These are phyloP conservation scores for Alternaria infectoria DNA, from an alignment of 2,329 filamentous ascomycete species.

Conservation along the genomic window DNA sequence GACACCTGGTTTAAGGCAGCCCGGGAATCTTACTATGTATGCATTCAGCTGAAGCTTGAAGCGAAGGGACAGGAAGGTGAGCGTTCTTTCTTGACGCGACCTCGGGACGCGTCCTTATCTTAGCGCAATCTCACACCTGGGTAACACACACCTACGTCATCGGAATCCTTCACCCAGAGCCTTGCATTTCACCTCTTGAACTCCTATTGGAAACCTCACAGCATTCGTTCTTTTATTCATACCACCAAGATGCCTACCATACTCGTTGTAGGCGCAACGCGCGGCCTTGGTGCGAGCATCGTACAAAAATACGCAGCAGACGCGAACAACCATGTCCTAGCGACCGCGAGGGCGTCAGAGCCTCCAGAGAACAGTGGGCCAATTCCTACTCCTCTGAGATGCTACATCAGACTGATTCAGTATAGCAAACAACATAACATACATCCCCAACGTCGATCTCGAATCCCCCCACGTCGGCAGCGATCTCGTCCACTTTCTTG, in stretches of 20 bases:
- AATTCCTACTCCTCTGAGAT: rapidly evolving
- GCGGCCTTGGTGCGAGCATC: slow-evolving; percentile 70
- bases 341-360: slow-evolving; percentile 61
- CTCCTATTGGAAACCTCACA: not conserved
- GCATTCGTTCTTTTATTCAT: not conserved
- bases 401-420: not conserved
- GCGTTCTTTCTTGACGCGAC: not conserved
- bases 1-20: too few relatives aligned
- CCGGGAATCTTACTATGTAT: too few relatives aligned
- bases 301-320: slow-evolving; percentile 62
- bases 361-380: slow-evolving; percentile 48
- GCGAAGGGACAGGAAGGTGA: not conserved
- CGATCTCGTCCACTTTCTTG: slow-evolving; percentile 56
- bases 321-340: slow-evolving; percentile 60
- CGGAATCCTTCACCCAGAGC: not conserved
- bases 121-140: not conserved
- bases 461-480: slow-evolving; percentile 31
- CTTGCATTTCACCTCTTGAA: not conserved
- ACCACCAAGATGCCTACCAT: slow-evolving; percentile 49
- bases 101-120: not conserved
- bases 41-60: too few relatives aligned
- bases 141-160: not conserved
- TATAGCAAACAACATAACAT: slow-evolving; percentile 54
- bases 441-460: slow-evolving; percentile 67
- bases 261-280: slow-evolving; percentile 71